Percentiles rank a stretch among this genome's conserved stretches.
Evolutionary conservation across 2,329 filamentous ascomycete species (phyloP).

Genomic region (Eutypella sp.): DNA sequence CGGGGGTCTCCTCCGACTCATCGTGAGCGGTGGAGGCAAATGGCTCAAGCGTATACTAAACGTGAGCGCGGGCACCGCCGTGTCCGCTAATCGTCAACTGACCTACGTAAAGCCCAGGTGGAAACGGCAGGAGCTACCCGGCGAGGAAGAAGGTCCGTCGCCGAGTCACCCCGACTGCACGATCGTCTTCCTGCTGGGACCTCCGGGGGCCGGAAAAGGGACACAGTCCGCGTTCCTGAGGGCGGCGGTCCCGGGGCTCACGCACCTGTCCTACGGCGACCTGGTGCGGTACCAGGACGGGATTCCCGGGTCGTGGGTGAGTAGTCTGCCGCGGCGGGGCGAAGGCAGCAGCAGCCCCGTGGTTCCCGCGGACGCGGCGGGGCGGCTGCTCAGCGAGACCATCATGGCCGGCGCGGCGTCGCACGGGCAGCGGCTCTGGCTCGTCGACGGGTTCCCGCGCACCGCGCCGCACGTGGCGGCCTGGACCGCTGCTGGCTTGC

Average conservation of each 20-base stretch:
- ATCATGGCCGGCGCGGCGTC: slow-evolving; percentile 9
- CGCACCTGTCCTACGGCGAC: slow-evolving; percentile 21
- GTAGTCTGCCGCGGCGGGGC: slow-evolving; percentile 11
- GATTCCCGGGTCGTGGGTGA: slow-evolving; percentile 19
- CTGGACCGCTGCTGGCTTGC: slow-evolving; percentile 9
- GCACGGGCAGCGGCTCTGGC: slow-evolving; percentile 11
- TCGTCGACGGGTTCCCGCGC: slow-evolving; percentile 18
- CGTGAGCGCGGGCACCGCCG: background rate
- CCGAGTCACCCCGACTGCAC: too few species aligned
- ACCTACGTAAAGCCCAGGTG: background rate
- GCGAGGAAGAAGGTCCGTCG: too few species aligned
- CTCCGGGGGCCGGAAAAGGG: slow-evolving; percentile 19
- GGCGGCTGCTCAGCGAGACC: slow-evolving; percentile 9
- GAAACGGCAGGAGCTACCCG: too few species aligned
- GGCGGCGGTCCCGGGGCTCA: slow-evolving; percentile 7
- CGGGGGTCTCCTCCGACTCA: background rate
- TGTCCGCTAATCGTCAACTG: background rate
- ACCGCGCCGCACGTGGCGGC: slow-evolving; percentile 8
- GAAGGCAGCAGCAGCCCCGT: slow-evolving; percentile 7
- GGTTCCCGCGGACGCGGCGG: slow-evolving; percentile 8
- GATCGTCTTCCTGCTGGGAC: slow-evolving; percentile 17
- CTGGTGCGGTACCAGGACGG: slow-evolving; percentile 12
- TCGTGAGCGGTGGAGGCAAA: background rate
- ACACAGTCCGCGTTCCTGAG: slow-evolving; percentile 13
- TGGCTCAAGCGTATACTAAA: background rate